These are phyloP conservation scores for Penicillium sp. DNA, from an alignment of 2,329 filamentous ascomycete genomes.

Conservation along the genomic window DNA sequence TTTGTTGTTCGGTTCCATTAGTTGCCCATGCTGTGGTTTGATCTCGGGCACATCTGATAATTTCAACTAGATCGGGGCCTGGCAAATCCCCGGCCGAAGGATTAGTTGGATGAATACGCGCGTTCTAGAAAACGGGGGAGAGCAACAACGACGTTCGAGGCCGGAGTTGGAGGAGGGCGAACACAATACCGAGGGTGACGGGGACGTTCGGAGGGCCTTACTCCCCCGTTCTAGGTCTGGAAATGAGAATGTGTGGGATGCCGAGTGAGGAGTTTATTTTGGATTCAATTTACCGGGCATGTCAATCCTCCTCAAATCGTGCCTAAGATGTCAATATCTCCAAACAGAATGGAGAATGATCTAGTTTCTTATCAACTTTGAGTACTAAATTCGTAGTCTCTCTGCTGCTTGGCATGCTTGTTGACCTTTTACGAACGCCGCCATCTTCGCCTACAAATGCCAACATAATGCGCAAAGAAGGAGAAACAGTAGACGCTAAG, in stretches of 20 bases:
- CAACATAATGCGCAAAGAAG: too few species aligned
- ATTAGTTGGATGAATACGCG: conserved; percentile 19
- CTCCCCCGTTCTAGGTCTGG: conserved; percentile 8
- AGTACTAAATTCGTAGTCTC: too few species aligned
- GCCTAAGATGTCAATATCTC: too few species aligned
- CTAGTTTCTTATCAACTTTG: not conserved
- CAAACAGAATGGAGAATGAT: not conserved
- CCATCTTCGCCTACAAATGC: too few species aligned
- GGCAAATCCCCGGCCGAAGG: not conserved
- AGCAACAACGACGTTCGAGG: conserved; percentile 19
- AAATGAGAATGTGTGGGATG: conserved; percentile 16
- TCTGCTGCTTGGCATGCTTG: too few species aligned
- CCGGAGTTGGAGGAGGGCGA: conserved; percentile 15
- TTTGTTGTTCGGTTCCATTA: not conserved
- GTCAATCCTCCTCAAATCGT: too few species aligned
- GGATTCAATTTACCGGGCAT: not conserved
- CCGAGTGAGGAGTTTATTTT: conserved; percentile 2
- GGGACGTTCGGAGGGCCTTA: conserved; percentile 1
- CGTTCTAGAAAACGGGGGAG: not conserved
- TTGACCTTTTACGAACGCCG: too few species aligned
- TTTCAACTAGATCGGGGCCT: conserved; percentile 9
- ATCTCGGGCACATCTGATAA: not conserved
- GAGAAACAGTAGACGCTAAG: too few species aligned
- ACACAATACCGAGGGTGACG: conserved; percentile 2
- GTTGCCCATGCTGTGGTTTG: not conserved